Conservation (phyloP, 2,329 filamentous ascomycete genomes). For the Colletotrichum godetiae region DNA sequence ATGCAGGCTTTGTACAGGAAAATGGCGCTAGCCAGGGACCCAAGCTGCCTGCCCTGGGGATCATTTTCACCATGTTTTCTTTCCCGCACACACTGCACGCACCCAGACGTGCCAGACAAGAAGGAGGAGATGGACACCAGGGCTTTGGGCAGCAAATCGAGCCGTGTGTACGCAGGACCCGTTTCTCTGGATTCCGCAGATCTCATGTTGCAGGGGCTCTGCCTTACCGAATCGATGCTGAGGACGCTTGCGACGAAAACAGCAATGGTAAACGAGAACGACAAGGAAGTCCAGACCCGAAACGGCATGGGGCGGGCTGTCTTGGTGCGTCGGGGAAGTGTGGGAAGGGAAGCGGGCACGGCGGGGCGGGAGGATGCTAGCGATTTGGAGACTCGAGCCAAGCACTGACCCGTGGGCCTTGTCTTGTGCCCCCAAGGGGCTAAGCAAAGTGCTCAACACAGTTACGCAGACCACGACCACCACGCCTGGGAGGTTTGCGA, state of each 20-base stretch:
- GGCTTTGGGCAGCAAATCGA: conserved; percentile 24
- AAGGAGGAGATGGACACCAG: conserved; percentile 10
- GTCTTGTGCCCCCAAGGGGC: neutral
- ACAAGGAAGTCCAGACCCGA: neutral
- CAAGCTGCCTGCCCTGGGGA: neutral
- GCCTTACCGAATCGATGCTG: conserved; percentile 1
- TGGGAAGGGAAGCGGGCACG: conserved; percentile 15
- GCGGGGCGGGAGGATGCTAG: conserved; percentile 16
- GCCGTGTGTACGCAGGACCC: conserved; percentile 9
- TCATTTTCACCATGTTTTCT: neutral
- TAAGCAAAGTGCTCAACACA: neutral
- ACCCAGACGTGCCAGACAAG: neutral
- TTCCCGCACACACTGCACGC: neutral
- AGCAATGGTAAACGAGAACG: conserved; percentile 36
- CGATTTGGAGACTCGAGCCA: neutral
- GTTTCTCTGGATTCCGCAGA: conserved; percentile 36
- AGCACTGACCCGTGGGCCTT: neutral
- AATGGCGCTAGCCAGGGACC: conserved; percentile 7
- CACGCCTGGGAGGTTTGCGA: neutral
- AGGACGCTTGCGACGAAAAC: conserved; percentile 28
- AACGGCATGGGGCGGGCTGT: conserved; percentile 13
- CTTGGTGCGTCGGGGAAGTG: conserved; percentile 17
- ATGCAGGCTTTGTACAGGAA: neutral
- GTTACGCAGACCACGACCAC: neutral
- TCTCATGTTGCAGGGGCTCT: conserved; percentile 33